Conservation (phyloP, 129 eudicot genomes). For the Saposhnikovia divaricata region DNA sequence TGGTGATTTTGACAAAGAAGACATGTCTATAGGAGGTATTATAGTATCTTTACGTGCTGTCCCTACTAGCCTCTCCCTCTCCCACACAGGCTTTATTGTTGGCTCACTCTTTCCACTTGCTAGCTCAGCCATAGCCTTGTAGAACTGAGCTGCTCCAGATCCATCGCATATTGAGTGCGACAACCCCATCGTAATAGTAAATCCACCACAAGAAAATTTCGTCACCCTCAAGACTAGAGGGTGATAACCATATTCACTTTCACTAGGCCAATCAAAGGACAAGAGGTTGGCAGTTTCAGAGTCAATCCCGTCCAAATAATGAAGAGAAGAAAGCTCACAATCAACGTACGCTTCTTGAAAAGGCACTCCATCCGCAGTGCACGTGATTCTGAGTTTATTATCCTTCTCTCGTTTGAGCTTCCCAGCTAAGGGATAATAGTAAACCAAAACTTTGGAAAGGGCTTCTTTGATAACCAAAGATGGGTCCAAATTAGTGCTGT, state of each 20-base stretch:
- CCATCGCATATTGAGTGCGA: slow-evolving; percentile 17
- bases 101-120: slow-evolving; percentile 14
- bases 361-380: slow-evolving; percentile 15
- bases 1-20: slow-evolving; percentile 11
- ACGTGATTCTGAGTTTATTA: slow-evolving; percentile 16
- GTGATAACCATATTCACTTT: slow-evolving; percentile 5
- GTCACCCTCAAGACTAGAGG: slow-evolving; percentile 18
- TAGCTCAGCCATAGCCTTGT: slow-evolving; percentile 17
- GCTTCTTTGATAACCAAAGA: slow-evolving; percentile 12
- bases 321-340: slow-evolving; percentile 12
- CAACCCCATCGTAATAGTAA: slow-evolving; percentile 18
- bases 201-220: slow-evolving; percentile 22
- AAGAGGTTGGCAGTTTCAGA: background rate
- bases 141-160: slow-evolving; percentile 6
- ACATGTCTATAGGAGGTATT: background rate
- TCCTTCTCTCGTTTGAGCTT: slow-evolving; percentile 13
- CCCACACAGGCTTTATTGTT: slow-evolving; percentile 16
- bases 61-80: slow-evolving; percentile 20
- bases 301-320: slow-evolving; percentile 15
- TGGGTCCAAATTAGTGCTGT: background rate
- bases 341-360: slow-evolving; percentile 11
- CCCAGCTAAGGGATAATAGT: slow-evolving; percentile 21
- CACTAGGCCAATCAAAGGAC: slow-evolving; percentile 5
- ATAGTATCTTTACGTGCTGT: background rate
- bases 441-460: slow-evolving; percentile 18